Base-by-base conservation (phyloP, 352 stramenopile genomes). In the Stephanocyclus meneghinianus region DNA sequence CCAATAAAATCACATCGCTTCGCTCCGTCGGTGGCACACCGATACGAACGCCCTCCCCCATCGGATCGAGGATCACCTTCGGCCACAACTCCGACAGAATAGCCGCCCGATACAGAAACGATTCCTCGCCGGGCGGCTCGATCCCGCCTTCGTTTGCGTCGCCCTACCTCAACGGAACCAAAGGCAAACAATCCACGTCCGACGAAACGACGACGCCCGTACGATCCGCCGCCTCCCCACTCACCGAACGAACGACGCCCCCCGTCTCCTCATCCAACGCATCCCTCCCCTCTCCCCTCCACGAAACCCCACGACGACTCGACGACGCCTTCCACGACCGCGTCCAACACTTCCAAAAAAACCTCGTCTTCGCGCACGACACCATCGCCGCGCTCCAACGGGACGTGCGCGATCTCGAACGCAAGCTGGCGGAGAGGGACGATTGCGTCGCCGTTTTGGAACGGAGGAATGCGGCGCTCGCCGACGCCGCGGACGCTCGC, bases 381-480 rank as follows among this genome's bases (percentile, higher is more conserved):
- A 82, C 74, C n/a, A 82, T 82, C 13, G 44, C 66, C 21, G 47
- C 50, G 21, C 57, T 78, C 0, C 62, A 84, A 63, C 60, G 62
- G 47, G 71, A 80, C 42, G 63, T 80, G 42, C 35, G 56, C 13
- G 57, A 35, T 21, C 30, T 84, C 8, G 73, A 72, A 15, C 72
- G 56, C 15, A 74, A 67, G 18, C 18, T 84, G 18, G 44, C 30
- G 16, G 76, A 84, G 15, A 84, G 71, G 73, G 70, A 84, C n/a
- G 76, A 84, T 16, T 71, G 10, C 45, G 76, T 80, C 16, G 21
- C 35, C 67, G 53, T 53, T 2, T 66, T 84, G 21, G 71, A 84
- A 50, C 56, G 64, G 1, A 76, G 62, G 57, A 79, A 71, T 44
- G 76, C 74, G 21, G 26, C 18, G 5, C 55, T 73, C 1, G 64